A percentile compares a stretch with the other conserved stretches of the same genome.
Evolutionary conservation across 1,284 basidiomycete species (phyloP).

Genomic region (Puccinia coronata): DNA sequence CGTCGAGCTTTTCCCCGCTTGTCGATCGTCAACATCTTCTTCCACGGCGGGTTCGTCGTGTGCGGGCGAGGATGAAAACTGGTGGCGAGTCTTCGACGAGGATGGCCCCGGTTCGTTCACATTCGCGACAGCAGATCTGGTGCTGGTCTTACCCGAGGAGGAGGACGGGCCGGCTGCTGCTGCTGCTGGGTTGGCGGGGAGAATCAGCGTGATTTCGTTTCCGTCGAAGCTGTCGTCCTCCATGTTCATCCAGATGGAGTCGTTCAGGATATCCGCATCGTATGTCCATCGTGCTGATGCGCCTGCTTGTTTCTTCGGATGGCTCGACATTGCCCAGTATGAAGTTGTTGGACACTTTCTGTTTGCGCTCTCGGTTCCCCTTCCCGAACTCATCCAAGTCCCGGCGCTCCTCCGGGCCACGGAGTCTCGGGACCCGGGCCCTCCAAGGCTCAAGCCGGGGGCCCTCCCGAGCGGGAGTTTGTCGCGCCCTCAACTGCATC

Average conservation of each 20-base stretch:
- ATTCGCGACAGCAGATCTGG: too few relatives aligned
- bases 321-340: too few relatives aligned
- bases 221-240: constrained; percentile 44
- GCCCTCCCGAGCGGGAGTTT: too few relatives aligned
- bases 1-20: neutral
- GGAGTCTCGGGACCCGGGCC: too few relatives aligned
- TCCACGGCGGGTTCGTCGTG: neutral
- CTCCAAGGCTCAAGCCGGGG: too few relatives aligned
- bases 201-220: constrained; percentile 14
- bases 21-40: neutral
- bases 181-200: neutral
- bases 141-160: neutral
- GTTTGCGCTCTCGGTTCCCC: too few relatives aligned
- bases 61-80: neutral
- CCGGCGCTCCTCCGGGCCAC: too few relatives aligned
- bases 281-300: neutral
- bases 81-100: neutral
- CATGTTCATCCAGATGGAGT: constrained; percentile 47
- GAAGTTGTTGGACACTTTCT: too few relatives aligned
- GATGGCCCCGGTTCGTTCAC: neutral
- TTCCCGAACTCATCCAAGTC: too few relatives aligned
- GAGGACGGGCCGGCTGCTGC: neutral
- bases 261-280: constrained; percentile 44
- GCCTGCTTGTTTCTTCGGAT: too few relatives aligned
- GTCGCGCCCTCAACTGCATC: too few relatives aligned